Conservation (phyloP, 768 basidiomycete species). For the Brasilioporus rufonigricans region DNA sequence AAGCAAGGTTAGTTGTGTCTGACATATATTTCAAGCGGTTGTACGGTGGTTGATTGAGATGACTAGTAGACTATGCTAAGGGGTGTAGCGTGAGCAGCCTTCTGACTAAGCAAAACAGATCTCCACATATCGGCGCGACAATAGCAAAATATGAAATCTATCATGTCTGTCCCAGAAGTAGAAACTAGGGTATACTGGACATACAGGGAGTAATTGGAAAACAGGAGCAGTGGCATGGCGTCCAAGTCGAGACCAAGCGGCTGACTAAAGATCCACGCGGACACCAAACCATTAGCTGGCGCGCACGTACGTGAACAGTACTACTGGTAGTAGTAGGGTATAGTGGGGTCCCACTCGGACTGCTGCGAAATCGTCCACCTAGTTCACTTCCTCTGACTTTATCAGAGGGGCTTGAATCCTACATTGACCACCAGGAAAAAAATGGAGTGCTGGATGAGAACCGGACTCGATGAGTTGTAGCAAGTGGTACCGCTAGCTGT, state of each 20-base stretch:
- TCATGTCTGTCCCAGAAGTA: background rate
- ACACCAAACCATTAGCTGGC: no score
- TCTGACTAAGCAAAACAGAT: slow-evolving; percentile 20
- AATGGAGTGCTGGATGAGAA: background rate
- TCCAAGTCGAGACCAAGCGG: background rate
- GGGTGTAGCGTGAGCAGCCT: background rate
- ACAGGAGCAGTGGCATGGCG: background rate
- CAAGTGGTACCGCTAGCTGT: slow-evolving; percentile 15
- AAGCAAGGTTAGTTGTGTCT: slow-evolving; percentile 31
- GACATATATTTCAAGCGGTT: slow-evolving; percentile 32
- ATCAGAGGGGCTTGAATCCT: background rate
- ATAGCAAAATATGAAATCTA: background rate
- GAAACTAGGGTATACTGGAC: background rate
- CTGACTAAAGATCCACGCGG: background rate
- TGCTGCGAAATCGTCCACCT: no score
- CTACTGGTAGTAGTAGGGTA: no score
- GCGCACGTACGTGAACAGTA: no score
- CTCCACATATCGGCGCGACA: no score
- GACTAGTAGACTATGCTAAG: background rate
- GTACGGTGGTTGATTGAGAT: slow-evolving; percentile 5
- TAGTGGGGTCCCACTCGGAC: no score
- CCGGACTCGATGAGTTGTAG: background rate
- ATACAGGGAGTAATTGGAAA: background rate
- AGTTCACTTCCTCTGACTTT: no score
- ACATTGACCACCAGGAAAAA: background rate